These are phyloP conservation scores for Cotoneaster glaucophyllus DNA, from an alignment of 306 rosid species.

Conservation along the genomic window DNA sequence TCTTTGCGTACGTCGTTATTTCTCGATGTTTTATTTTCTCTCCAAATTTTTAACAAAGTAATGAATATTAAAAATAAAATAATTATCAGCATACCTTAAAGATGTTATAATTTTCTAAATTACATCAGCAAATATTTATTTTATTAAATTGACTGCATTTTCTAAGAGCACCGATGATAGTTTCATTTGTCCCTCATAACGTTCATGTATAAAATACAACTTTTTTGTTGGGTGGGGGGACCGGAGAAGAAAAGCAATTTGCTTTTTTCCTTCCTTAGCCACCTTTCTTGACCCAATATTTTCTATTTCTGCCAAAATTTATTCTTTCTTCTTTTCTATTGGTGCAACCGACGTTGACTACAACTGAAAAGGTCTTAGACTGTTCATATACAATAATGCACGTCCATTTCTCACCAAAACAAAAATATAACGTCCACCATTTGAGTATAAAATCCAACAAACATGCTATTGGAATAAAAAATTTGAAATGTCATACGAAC, in stretches of 20 bases:
- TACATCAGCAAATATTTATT: too few species aligned
- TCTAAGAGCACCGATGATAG: too few species aligned
- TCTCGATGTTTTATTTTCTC: neutral
- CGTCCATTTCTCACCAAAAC: neutral
- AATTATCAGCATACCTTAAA: too few species aligned
- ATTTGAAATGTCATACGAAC: too few species aligned
- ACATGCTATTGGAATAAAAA: too few species aligned
- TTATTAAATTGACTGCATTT: too few species aligned
- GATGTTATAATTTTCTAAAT: too few species aligned
- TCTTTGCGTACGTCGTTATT: too few species aligned
- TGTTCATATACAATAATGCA: neutral
- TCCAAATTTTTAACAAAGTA: neutral
- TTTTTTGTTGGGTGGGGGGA: neutral
- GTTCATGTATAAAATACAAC: neutral
- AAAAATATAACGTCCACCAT: neutral
- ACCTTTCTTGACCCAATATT: conserved; percentile 34
- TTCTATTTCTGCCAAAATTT: neutral
- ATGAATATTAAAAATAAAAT: too few species aligned
- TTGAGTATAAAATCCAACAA: neutral
- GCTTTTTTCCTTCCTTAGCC: conserved; percentile 12
- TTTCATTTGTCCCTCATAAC: neutral
- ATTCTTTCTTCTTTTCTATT: neutral
- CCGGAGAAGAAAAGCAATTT: neutral
- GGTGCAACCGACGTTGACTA: conserved; percentile 10
- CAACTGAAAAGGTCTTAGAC: neutral